Percentiles rank a stretch among this genome's conserved stretches.
These are phyloP conservation scores for Phylloporus rhodoxanthus DNA, from an alignment of 768 basidiomycete genomes.

Conservation along the genomic window DNA sequence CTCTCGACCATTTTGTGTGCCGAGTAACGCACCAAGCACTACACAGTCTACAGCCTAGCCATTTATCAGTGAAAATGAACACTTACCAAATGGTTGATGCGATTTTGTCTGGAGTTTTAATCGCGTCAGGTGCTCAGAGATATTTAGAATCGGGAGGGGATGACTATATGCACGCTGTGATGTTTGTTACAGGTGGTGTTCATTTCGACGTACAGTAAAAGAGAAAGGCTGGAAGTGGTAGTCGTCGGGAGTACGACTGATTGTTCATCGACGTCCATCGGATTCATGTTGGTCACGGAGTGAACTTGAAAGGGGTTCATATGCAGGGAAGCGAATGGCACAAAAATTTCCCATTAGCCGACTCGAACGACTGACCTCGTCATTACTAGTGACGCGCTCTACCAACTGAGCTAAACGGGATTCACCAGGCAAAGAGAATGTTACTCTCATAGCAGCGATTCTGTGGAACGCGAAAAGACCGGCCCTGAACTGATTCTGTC, in stretches of 20 bases:
- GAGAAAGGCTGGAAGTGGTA: constrained; percentile 65
- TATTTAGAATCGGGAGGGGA: constrained; percentile 92
- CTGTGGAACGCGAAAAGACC: constrained; percentile 23
- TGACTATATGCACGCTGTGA: constrained; percentile 52
- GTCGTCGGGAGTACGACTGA: constrained; percentile 69
- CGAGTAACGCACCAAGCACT: constrained; percentile 93
- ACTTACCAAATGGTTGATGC: constrained; percentile 59
- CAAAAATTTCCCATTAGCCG: constrained; percentile 36
- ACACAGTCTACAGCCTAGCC: background rate
- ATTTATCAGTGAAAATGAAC: background rate
- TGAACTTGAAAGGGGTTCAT: constrained; percentile 2
- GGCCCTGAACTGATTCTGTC: constrained; percentile 23
- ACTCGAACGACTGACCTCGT: constrained; percentile 40
- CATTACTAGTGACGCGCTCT: constrained; percentile 48
- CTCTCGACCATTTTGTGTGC: constrained; percentile 89
- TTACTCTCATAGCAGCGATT: background rate
- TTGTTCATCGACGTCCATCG: constrained; percentile 76
- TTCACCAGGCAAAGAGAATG: background rate
- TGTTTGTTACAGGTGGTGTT: background rate
- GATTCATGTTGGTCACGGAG: constrained; percentile 32
- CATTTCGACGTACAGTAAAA: constrained; percentile 55
- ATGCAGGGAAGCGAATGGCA: background rate
- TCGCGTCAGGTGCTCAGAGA: constrained; percentile 92
- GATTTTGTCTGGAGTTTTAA: constrained; percentile 66
- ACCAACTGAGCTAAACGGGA: constrained; percentile 45